Evolutionary conservation across 768 basidiomycete species (phyloP), one percentile per base, ranked within the genome.

Genomic region (Amanita fuliginea): DNA sequence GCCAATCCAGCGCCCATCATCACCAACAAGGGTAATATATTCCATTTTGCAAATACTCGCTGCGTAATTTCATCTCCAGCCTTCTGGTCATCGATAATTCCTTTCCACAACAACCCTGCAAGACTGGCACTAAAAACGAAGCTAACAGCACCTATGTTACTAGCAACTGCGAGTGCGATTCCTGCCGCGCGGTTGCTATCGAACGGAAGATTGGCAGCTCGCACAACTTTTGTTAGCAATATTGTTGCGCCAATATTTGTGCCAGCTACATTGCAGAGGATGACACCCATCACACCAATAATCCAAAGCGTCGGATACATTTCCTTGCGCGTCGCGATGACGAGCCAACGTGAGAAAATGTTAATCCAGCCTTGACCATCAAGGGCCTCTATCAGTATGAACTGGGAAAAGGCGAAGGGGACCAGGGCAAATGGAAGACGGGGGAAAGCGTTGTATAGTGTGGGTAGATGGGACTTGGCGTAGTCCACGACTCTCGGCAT

Each of bases 191-290:
- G 72, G n/a, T 63, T 53, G 41, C 57, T 66, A 51, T 62, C 56
- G 5, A 57, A 47, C 16, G 68, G 61, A 3, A 75, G 63, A 18
- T 61, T 58, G 1, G 78, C 71, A 1, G 72, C 73, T 37, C 78
- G 78, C 6, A 89, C 72, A 35, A 91, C 74, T 54, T 92, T 83
- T 26, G 89, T 86, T 13, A 94, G 76, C 28, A 96, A 75, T 61
- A 97, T 93, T 14, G 88, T 91, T 2, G 87, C 86, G 33, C 90
- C 90, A 48, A 94, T 94, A 65, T 94, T 94, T 5, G 91, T 94
- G 0, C 91, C 90, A 14, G 84, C 79, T 45, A 89, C 66, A 57
- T 91, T 89, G 62, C 87, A 91, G 19, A 88, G 69, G 35, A 89
- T 60, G 34, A 91, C 81, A 4, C 83, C 76, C 33, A 89, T 65